These are phyloP conservation scores for Ballota nigra DNA, from an alignment of 257 asterid genomes.

Conservation along the genomic window DNA sequence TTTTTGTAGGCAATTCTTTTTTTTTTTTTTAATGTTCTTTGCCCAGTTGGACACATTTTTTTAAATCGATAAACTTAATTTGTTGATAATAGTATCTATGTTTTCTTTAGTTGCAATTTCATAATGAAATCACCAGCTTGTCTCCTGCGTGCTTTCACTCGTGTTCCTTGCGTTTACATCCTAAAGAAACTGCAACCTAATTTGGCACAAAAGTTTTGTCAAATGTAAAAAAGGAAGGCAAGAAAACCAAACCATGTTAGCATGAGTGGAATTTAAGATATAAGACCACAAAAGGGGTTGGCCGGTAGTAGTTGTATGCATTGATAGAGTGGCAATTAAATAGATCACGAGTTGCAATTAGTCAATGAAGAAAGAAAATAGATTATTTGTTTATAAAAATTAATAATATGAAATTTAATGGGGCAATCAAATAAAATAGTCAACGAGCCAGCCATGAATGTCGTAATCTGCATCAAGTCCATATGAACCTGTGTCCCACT, in stretches of 20 bases:
- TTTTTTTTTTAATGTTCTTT: no score
- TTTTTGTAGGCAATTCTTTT: no score
- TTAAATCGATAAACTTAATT: no score
- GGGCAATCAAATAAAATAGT: conserved; percentile 6
- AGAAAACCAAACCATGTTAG: not conserved
- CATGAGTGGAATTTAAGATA: not conserved
- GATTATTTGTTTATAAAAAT: conserved; percentile 1
- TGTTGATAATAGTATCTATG: no score
- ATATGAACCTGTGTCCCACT: not conserved
- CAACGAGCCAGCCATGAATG: conserved; percentile 28
- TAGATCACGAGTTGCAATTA: not conserved
- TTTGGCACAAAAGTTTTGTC: not conserved
- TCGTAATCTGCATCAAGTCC: not conserved
- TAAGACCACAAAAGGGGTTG: not conserved
- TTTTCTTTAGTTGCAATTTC: not conserved
- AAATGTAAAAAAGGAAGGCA: not conserved
- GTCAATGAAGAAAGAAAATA: conserved; percentile 23
- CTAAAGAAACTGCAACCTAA: not conserved
- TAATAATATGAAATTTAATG: not conserved
- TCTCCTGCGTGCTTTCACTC: not conserved
- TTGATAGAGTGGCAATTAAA: not conserved
- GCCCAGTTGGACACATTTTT: no score
- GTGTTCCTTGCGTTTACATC: not conserved
- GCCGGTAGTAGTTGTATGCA: conserved; percentile 16
- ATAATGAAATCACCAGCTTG: not conserved